Percentiles rank a stretch among this genome's conserved stretches.
Conservation (phyloP, 2,329 filamentous ascomycete species). For the Fusarium sp. region DNA sequence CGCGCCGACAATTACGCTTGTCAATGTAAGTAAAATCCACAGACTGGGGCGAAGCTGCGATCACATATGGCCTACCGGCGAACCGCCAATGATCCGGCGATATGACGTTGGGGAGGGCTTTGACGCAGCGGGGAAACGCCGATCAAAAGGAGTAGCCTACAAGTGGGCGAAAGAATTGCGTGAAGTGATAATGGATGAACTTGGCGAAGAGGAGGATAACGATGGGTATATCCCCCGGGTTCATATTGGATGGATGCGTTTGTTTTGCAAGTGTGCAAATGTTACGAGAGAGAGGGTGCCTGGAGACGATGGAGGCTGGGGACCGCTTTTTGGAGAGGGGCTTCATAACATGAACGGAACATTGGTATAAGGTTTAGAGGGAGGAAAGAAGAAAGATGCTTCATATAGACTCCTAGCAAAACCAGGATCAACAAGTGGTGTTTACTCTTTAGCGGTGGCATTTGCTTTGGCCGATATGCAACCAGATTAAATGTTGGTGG, state of each 20-base stretch:
- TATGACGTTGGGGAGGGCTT: not conserved
- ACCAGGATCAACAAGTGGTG: too few species aligned
- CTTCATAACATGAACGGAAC: too few species aligned
- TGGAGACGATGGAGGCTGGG: not conserved
- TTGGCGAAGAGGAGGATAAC: not conserved
- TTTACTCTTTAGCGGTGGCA: too few species aligned
- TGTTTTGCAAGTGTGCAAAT: not conserved
- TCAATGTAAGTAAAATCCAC: fast-evolving
- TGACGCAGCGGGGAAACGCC: fast-evolving
- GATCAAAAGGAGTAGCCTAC: not conserved
- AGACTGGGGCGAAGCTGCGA: not conserved
- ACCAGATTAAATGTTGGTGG: too few species aligned
- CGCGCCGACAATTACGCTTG: not conserved
- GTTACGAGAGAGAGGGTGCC: fast-evolving
- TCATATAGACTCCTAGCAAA: too few species aligned
- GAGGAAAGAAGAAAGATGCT: too few species aligned
- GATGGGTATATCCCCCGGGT: not conserved
- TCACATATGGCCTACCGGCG: not conserved
- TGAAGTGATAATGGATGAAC: not conserved
- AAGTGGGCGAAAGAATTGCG: not conserved
- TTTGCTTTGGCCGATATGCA: too few species aligned
- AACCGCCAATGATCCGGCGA: not conserved
- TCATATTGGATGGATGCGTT: too few species aligned
- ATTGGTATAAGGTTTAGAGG: too few species aligned
- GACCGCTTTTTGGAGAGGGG: too few species aligned